These are phyloP conservation scores for Wickerhamiella azyma DNA, from an alignment of 805 yeast species.

Conservation along the genomic window DNA sequence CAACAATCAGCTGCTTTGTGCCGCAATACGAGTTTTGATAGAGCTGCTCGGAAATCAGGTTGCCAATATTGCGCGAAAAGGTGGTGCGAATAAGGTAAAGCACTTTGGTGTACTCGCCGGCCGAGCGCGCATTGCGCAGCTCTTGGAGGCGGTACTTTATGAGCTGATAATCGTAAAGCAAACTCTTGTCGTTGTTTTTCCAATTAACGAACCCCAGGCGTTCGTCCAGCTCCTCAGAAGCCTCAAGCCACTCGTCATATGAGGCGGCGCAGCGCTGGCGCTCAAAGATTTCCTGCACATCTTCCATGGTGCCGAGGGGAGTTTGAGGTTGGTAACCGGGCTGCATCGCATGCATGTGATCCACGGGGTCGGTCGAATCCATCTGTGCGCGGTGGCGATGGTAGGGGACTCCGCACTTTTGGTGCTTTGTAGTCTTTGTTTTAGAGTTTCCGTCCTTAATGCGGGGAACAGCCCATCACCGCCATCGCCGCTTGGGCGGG, in stretches of 20 bases:
- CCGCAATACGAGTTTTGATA: conserved; percentile 74
- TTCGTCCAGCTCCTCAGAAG: conserved; percentile 50
- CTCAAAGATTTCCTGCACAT: neutral
- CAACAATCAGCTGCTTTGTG: conserved; percentile 71
- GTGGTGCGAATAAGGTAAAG: conserved; percentile 69
- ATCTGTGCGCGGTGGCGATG: too few species aligned
- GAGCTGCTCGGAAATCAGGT: conserved; percentile 67
- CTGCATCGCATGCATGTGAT: neutral
- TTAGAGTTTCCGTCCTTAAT: too few species aligned
- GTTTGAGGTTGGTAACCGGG: conserved; percentile 1
- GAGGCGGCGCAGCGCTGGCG: conserved; percentile 6
- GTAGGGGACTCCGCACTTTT: too few species aligned
- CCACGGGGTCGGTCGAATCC: neutral
- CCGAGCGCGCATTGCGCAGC: conserved; percentile 43
- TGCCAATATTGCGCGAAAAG: conserved; percentile 75
- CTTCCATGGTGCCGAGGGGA: neutral
- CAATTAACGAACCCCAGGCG: conserved; percentile 52
- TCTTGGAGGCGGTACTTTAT: conserved; percentile 40
- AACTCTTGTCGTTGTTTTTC: conserved; percentile 48
- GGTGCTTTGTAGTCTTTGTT: too few species aligned
- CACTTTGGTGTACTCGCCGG: conserved; percentile 44
- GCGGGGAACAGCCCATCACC: too few species aligned
- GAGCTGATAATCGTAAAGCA: conserved; percentile 59
- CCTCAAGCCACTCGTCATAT: conserved; percentile 51
- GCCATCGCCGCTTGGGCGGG: too few species aligned